Evolutionary conservation across 352 stramenopile genomes (phyloP).

Genomic region (Thraustochytrium striatum): DNA sequence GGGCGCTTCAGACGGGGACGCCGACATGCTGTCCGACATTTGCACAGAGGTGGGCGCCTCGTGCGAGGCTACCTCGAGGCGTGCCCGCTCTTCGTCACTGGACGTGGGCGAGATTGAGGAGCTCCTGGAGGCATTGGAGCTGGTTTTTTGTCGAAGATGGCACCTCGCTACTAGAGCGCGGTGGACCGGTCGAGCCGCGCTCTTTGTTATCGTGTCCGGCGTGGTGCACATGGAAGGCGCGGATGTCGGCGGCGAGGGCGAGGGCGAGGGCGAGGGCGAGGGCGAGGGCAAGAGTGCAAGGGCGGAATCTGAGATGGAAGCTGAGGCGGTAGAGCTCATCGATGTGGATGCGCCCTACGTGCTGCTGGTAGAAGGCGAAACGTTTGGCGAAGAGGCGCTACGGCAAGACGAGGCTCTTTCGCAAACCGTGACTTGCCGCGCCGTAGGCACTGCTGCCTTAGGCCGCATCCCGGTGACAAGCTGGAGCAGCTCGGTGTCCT

Average conservation of each 20-base stretch:
- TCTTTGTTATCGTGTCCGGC: no score
- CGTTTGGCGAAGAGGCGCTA: constrained; percentile 37
- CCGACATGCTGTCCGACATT: no score
- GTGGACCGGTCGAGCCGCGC: no score
- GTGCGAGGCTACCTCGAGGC: no score
- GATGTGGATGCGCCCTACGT: background rate
- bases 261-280: background rate
- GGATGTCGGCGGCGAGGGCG: background rate
- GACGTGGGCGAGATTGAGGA: no score
- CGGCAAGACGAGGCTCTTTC: background rate
- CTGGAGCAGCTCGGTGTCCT: constrained; percentile 10
- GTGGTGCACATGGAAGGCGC: background rate
- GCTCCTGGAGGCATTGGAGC: no score
- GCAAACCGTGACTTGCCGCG: background rate
- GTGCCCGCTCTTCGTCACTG: no score
- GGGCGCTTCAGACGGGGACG: background rate
- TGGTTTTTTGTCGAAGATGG: no score
- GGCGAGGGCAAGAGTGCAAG: background rate
- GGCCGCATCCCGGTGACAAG: background rate
- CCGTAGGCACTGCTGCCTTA: background rate
- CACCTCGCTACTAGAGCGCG: no score
- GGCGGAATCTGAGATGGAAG: background rate
- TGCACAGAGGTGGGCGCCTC: no score
- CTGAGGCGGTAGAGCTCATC: background rate
- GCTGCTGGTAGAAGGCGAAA: constrained; percentile 26